A percentile compares a stretch with the other conserved stretches of the same genome.
Conservation (phyloP, 495 filamentous ascomycete species). For the Penicillium desertorum region DNA sequence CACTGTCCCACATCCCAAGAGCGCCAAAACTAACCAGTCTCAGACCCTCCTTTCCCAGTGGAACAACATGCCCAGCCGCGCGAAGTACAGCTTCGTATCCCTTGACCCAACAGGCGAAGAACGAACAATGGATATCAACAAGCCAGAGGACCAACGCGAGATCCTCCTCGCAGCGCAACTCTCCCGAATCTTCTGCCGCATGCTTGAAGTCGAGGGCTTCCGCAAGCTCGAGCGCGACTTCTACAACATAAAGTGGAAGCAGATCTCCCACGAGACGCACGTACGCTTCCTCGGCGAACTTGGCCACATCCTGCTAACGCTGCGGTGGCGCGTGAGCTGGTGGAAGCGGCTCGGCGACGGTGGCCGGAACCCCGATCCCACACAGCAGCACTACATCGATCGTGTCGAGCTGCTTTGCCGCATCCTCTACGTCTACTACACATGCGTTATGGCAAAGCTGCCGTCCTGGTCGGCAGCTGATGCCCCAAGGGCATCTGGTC, state of each 20-base stretch:
- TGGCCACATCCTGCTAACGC: conserved; percentile 46
- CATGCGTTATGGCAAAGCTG: conserved; percentile 49
- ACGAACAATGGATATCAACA: conserved; percentile 44
- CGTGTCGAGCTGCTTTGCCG: conserved; percentile 49
- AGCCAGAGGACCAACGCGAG: conserved; percentile 40
- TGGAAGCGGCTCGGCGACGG: conserved; percentile 50
- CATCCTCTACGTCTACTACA: conserved; percentile 53
- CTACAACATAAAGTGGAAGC: conserved; percentile 54
- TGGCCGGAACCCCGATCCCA: conserved; percentile 43
- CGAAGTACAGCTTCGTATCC: conserved; percentile 46
- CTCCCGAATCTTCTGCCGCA: conserved; percentile 50
- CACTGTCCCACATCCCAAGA: not conserved
- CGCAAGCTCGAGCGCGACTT: conserved; percentile 50
- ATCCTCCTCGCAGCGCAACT: conserved; percentile 50
- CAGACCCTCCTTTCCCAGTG: conserved; percentile 48
- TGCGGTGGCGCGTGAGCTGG: conserved; percentile 53
- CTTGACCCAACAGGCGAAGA: conserved; percentile 35
- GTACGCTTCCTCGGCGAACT: conserved; percentile 46
- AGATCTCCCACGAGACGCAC: conserved; percentile 46
- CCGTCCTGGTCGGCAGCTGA: conserved; percentile 43
- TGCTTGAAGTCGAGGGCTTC: conserved; percentile 54
- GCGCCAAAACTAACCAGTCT: conserved; percentile 12
- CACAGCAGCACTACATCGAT: conserved; percentile 47
- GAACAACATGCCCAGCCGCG: conserved; percentile 55
- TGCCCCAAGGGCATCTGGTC: conserved; percentile 46